phyloP scores from a whole-genome alignment of 371 early-diverging fungal genomes.

The Mucor indicus region DNA sequence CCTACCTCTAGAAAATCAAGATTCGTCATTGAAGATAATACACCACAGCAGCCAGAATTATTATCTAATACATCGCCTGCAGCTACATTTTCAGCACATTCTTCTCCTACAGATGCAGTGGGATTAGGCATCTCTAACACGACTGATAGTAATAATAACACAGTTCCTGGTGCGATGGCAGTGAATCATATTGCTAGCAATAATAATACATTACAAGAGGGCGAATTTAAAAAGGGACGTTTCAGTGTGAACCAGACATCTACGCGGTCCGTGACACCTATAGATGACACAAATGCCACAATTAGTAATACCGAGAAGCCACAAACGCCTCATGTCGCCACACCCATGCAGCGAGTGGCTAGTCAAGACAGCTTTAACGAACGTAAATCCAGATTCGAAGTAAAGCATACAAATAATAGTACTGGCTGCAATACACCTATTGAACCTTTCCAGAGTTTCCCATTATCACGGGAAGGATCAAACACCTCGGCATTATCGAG shows the following conservation, averaged over 20 bases:
- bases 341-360: constrained; percentile 8
- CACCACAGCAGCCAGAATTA: neutral
- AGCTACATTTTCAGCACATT: neutral
- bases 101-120: neutral
- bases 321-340: neutral
- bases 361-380: constrained; percentile 20
- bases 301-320: neutral
- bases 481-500: constrained; percentile 13
- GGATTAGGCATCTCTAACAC: constrained; percentile 10
- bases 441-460: constrained; percentile 13
- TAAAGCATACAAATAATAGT: constrained; percentile 15
- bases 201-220: constrained; percentile 13
- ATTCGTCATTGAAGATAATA: constrained; percentile 20
- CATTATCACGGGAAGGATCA: constrained; percentile 27
- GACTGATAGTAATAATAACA: neutral
- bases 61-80: constrained; percentile 1
- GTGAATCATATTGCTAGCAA: constrained; percentile 2
- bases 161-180: constrained; percentile 1
- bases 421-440: constrained; percentile 1
- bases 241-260: constrained; percentile 35
- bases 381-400: constrained; percentile 28
- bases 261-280: constrained; percentile 2
- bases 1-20: constrained; percentile 15
- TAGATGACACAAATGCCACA: neutral
- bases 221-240: constrained; percentile 25